These are phyloP conservation scores for Onygena corvina DNA, from an alignment of 2,329 filamentous ascomycete genomes.

Conservation along the genomic window DNA sequence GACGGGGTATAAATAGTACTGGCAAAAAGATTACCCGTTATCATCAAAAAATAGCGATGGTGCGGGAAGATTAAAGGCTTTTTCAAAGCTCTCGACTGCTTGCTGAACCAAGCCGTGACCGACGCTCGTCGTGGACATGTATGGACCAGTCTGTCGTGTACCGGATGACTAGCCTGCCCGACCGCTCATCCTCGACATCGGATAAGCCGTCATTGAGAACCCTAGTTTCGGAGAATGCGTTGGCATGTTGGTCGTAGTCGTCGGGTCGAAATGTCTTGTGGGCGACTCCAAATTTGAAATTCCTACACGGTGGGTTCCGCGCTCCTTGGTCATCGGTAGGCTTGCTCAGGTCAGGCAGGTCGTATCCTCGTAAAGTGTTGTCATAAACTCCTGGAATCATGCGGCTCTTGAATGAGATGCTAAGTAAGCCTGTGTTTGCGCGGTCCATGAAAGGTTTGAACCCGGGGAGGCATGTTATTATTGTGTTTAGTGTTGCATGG, in stretches of 20 bases:
- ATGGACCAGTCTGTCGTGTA: slow-evolving; percentile 14
- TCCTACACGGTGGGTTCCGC: background rate
- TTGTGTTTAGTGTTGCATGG: slow-evolving; percentile 1
- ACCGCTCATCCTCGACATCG: background rate
- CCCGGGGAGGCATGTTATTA: background rate
- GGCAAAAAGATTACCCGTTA: background rate
- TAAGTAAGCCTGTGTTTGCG: background rate
- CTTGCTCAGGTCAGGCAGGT: background rate
- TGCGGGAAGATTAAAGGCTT: no score
- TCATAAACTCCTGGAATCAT: background rate
- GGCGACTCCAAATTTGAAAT: background rate
- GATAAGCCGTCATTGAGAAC: background rate
- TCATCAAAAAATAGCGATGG: background rate
- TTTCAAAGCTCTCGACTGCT: background rate
- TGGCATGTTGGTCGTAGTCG: background rate
- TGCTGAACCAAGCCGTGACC: background rate
- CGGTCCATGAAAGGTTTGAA: slow-evolving; percentile 7
- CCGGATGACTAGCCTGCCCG: slow-evolving; percentile 13
- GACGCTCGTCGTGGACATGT: background rate
- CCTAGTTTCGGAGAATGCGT: background rate
- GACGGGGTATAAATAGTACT: background rate
- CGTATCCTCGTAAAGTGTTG: background rate
- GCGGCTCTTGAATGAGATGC: slow-evolving; percentile 1
- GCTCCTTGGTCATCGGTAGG: background rate
- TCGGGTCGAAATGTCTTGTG: background rate